Evolutionary conservation across 768 basidiomycete genomes (phyloP).

Genomic region (Xerocomellus dryophilus): DNA sequence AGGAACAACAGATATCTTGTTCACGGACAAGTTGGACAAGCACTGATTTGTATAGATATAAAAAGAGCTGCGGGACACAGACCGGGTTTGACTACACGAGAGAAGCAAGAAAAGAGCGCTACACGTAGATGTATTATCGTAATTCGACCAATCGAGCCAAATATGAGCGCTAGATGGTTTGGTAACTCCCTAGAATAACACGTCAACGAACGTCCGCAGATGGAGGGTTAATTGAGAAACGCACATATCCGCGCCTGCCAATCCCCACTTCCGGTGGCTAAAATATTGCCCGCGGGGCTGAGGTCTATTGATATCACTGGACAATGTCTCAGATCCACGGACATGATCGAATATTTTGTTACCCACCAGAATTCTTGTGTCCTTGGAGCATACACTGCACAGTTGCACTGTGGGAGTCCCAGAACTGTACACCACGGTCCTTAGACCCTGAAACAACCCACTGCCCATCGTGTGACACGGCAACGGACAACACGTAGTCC

Average conservation of each 20-base stretch:
- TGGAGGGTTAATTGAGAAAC: constrained; percentile 19
- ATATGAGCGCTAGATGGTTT: constrained; percentile 22
- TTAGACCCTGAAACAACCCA: constrained; percentile 96
- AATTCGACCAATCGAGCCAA: constrained; percentile 6
- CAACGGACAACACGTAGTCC: constrained; percentile 73
- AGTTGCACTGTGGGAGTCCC: constrained; percentile 73
- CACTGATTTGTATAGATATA: constrained; percentile 26
- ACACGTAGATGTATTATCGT: constrained; percentile 24
- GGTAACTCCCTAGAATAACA: constrained; percentile 28
- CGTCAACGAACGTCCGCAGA: constrained; percentile 3
- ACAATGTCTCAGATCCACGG: constrained; percentile 7
- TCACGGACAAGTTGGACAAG: constrained; percentile 6
- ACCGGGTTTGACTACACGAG: constrained; percentile 20
- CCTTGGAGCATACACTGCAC: constrained; percentile 93
- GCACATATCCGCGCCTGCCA: constrained; percentile 68
- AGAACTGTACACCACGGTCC: constrained; percentile 94
- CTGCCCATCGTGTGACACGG: constrained; percentile 87
- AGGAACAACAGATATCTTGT: constrained; percentile 3
- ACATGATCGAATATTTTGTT: background rate
- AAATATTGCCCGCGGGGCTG: constrained; percentile 53
- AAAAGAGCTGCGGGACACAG: constrained; percentile 7
- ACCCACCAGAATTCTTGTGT: constrained; percentile 63
- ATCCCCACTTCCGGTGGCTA: constrained; percentile 72
- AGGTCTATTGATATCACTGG: constrained; percentile 72
- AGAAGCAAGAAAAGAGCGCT: constrained; percentile 28